These are phyloP conservation scores for Chlamydomonas sp. DNA, from an alignment of 139 green algal species.

Conservation along the genomic window DNA sequence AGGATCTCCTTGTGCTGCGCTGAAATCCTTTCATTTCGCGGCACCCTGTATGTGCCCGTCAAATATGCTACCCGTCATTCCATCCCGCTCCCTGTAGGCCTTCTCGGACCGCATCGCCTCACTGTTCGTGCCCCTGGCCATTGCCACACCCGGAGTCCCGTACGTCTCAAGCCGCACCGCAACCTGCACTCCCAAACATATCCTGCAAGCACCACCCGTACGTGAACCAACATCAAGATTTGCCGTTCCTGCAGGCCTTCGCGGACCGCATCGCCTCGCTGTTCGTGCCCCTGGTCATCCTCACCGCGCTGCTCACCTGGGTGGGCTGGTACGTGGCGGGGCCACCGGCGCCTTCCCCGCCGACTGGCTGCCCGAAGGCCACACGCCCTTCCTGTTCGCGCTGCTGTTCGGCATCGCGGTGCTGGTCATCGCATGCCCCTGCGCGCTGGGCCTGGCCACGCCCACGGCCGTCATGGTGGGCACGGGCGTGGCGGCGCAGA, in stretches of 20 bases:
- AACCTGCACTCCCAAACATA: too few relatives aligned
- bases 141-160: conserved; percentile 55
- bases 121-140: conserved; percentile 92
- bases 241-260: conserved; percentile 58
- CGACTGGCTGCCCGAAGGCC: conserved; percentile 82
- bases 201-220: too few relatives aligned
- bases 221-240: too few relatives aligned
- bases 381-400: conserved; percentile 90
- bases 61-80: background rate
- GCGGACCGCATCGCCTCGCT: conserved; percentile 87
- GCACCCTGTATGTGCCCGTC: background rate
- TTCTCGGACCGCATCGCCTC: conserved; percentile 88
- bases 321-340: conserved; percentile 70
- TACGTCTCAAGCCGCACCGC: background rate
- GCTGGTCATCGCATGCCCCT: conserved; percentile 98
- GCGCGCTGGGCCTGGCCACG: conserved; percentile 95
- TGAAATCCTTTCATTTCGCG: too few relatives aligned
- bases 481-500: conserved; percentile 82
- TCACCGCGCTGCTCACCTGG: conserved; percentile 81
- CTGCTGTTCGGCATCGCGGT: conserved; percentile 96
- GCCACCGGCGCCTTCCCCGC: conserved; percentile 38
- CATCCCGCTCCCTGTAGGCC: conserved; percentile 37
- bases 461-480: conserved; percentile 98
- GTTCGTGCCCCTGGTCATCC: conserved; percentile 93
- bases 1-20: too few relatives aligned